Evolutionary conservation across 371 early-diverging fungal genomes (phyloP).

Genomic region (Globomyces sp.): DNA sequence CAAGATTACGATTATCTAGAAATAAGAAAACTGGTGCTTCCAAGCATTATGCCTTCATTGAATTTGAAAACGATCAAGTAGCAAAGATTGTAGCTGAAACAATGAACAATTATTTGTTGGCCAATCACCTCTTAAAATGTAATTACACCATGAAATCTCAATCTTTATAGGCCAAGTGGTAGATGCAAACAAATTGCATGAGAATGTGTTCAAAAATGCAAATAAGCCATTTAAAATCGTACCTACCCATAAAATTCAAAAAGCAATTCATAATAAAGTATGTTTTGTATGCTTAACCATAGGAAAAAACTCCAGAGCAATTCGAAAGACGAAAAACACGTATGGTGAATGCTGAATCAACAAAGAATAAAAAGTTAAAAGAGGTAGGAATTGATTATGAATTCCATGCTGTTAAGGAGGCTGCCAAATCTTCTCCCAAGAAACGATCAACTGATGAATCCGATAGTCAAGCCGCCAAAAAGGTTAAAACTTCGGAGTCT

Average conservation of each 20-base stretch:
- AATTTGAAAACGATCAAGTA: constrained; percentile 74
- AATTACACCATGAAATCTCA: constrained; percentile 24
- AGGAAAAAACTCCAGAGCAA: constrained; percentile 52
- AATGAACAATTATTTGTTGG: constrained; percentile 93
- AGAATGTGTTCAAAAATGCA: constrained; percentile 65
- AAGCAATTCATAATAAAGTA: constrained; percentile 59
- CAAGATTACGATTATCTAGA: constrained; percentile 75
- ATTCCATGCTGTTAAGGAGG: constrained; percentile 49
- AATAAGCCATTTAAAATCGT: constrained; percentile 59
- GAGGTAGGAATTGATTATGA: constrained; percentile 78
- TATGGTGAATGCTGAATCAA: constrained; percentile 53
- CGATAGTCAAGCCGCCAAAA: constrained; percentile 1
- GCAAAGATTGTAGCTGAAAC: constrained; percentile 91
- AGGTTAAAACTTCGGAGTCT: not conserved
- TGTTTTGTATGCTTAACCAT: not conserved
- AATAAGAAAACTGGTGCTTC: constrained; percentile 87
- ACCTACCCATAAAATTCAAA: constrained; percentile 55
- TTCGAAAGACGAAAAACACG: constrained; percentile 38
- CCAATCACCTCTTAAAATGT: constrained; percentile 79
- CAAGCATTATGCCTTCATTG: constrained; percentile 91
- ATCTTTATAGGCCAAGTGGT: constrained; percentile 48
- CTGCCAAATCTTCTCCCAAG: not conserved
- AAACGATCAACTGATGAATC: not conserved
- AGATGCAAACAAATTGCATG: constrained; percentile 66
- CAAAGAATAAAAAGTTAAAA: constrained; percentile 56